Conservation (phyloP, 495 filamentous ascomycete genomes). For the Podospora comata region DNA sequence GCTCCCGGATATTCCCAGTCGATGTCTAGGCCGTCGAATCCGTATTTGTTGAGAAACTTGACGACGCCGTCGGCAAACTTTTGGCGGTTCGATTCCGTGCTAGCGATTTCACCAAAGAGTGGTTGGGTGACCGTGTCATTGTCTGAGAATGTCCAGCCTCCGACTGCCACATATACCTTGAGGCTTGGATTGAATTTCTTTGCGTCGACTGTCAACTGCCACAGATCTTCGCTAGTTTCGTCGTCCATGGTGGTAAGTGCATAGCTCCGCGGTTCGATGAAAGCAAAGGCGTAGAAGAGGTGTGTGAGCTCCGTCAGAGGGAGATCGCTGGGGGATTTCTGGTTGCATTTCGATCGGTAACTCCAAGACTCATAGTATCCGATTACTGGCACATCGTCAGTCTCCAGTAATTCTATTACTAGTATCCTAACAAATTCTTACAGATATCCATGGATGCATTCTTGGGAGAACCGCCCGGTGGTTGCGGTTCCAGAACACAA, state of each 20-base stretch:
- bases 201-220: background rate
- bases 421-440: too few species aligned
- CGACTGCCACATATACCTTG: background rate
- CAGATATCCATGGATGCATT: too few species aligned
- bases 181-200: background rate
- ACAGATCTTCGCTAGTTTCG: background rate
- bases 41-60: slow-evolving; percentile 17
- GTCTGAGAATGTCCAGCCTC: slow-evolving; percentile 8
- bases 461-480: background rate
- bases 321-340: background rate
- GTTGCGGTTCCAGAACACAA: background rate
- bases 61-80: slow-evolving; percentile 23
- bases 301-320: background rate
- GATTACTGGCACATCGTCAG: background rate
- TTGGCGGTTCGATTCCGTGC: slow-evolving; percentile 16
- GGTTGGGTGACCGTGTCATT: slow-evolving; percentile 16
- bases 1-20: slow-evolving; percentile 54
- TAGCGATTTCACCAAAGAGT: slow-evolving; percentile 25
- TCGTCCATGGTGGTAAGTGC: background rate
- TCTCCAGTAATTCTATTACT: too few species aligned
- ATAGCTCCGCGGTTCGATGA: background rate
- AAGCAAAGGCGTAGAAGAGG: background rate
- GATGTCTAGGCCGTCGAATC: slow-evolving; percentile 49
- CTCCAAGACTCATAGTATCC: slow-evolving; percentile 1
- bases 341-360: background rate